Evolutionary conservation across 2,329 filamentous ascomycete species (phyloP).

Genomic region (Beauveria rudraprayagi): DNA sequence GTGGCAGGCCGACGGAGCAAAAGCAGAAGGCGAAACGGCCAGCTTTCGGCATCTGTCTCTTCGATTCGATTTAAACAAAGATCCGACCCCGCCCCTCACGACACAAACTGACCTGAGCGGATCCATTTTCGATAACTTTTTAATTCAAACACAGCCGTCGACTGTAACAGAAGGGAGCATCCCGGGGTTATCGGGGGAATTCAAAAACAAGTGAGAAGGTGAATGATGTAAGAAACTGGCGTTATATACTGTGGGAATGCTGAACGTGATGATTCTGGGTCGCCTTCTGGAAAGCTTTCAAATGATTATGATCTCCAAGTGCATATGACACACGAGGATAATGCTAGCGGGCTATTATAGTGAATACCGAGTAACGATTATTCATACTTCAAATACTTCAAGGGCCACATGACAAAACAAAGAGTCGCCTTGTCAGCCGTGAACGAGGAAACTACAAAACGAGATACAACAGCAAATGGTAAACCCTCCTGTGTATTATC

Average conservation of each 20-base stretch:
- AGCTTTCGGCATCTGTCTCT: background rate
- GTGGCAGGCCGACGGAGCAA: background rate
- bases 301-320: background rate
- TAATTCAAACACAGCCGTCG: background rate
- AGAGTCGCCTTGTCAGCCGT: background rate
- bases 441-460: background rate
- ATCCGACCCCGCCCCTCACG: background rate
- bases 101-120: background rate
- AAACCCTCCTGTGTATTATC: slow-evolving; percentile 1
- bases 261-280: background rate
- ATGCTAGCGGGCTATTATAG: background rate
- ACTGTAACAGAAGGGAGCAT: background rate
- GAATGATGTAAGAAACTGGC: background rate
- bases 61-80: background rate
- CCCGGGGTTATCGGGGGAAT: background rate
- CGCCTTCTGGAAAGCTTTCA: background rate
- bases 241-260: background rate
- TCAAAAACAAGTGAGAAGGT: background rate
- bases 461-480: background rate
- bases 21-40: background rate
- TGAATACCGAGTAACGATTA: background rate
- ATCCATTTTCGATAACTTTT: background rate
- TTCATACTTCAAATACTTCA: background rate
- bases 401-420: background rate
- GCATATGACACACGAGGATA: background rate